Conservation (phyloP, 2,329 filamentous ascomycete species). For the Fusarium metavorans region DNA sequence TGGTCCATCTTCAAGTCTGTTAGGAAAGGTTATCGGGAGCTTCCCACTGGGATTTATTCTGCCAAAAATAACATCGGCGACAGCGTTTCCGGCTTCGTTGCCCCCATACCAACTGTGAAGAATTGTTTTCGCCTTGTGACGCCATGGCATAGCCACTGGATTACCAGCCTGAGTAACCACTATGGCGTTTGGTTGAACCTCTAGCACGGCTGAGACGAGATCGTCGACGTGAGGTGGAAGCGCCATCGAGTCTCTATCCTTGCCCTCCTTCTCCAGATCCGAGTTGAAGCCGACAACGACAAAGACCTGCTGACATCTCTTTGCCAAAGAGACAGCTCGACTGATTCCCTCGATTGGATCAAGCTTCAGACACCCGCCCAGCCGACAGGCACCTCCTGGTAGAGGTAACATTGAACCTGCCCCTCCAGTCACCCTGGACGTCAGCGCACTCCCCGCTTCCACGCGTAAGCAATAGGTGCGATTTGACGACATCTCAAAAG, state of each 20-base stretch:
- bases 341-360: slow-evolving; percentile 11
- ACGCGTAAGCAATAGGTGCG: slow-evolving; percentile 22
- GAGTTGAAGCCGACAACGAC: slow-evolving; percentile 21
- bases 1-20: slow-evolving; percentile 10
- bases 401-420: slow-evolving; percentile 16
- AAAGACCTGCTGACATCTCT: slow-evolving; percentile 15
- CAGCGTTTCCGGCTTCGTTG: slow-evolving; percentile 23
- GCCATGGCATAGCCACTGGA: slow-evolving; percentile 29
- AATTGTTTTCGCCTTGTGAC: slow-evolving; percentile 5
- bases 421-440: slow-evolving; percentile 16
- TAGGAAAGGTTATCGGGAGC: slow-evolving; percentile 19
- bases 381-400: slow-evolving; percentile 29
- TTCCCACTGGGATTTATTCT: slow-evolving; percentile 26
- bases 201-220: slow-evolving; percentile 15
- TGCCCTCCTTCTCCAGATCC: slow-evolving; percentile 30
- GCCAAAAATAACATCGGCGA: slow-evolving; percentile 27
- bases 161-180: slow-evolving; percentile 29
- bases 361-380: slow-evolving; percentile 28
- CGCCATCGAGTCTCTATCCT: slow-evolving; percentile 21
- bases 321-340: slow-evolving; percentile 10
- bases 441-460: slow-evolving; percentile 19
- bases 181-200: slow-evolving; percentile 13
- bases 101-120: slow-evolving; percentile 33
- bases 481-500: slow-evolving; percentile 3
- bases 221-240: slow-evolving; percentile 24